Evolutionary conservation across 176 grass and related monocot species (phyloP).

Genomic region (Neostapfia colusana): DNA sequence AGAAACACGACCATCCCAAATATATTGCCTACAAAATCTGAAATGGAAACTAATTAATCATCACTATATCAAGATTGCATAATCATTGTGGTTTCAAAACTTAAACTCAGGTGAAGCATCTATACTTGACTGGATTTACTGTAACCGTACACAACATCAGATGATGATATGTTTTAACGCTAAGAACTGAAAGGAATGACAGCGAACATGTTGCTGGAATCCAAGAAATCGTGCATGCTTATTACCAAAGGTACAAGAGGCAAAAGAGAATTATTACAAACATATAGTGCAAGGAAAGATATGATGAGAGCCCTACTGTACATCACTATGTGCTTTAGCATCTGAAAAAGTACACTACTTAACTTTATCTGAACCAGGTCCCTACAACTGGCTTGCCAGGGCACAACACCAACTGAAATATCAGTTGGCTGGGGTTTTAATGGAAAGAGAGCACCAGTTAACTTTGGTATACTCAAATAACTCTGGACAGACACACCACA

Average conservation of each 20-base stretch:
- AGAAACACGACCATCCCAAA: too few relatives aligned
- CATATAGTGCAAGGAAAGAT: not conserved
- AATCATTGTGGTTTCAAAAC: not conserved
- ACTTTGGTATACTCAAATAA: not conserved
- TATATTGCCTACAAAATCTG: too few relatives aligned
- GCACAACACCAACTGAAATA: not conserved
- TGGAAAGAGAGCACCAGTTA: not conserved
- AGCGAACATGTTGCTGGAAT: not conserved
- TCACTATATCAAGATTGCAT: not conserved
- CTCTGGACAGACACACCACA: not conserved
- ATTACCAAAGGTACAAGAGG: not conserved
- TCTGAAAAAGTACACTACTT: not conserved
- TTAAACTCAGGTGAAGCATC: not conserved
- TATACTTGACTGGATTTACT: not conserved
- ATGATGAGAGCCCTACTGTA: not conserved
- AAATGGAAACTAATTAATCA: too few relatives aligned
- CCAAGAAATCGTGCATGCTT: not conserved
- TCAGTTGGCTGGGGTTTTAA: not conserved
- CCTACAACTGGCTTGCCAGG: not conserved
- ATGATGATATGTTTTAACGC: not conserved
- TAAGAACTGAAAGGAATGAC: not conserved
- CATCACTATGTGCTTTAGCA: not conserved
- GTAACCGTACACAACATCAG: not conserved
- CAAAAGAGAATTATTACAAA: not conserved
- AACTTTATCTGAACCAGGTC: not conserved